These are phyloP conservation scores for Phaeodactylum tricornutum DNA, from an alignment of 108 stramenopile genomes.

Conservation along the genomic window DNA sequence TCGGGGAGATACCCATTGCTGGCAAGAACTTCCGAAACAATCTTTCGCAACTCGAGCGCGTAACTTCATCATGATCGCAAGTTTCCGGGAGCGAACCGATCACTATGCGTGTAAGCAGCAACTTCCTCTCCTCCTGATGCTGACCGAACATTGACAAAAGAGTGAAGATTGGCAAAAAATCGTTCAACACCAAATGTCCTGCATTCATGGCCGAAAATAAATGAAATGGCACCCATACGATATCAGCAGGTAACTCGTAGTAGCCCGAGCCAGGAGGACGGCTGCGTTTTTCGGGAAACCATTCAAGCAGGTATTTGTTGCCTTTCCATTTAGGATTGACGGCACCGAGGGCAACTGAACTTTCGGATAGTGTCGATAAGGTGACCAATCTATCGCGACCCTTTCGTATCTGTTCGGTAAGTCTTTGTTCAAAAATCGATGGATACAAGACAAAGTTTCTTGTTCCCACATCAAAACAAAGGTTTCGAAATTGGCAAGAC, in stretches of 20 bases:
- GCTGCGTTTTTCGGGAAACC: slow-evolving; percentile 24
- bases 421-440: slow-evolving; percentile 11
- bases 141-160: slow-evolving; percentile 27
- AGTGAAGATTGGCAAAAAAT: slow-evolving; percentile 12
- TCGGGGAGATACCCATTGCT: slow-evolving; percentile 22
- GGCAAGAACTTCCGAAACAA: slow-evolving; percentile 30
- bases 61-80: slow-evolving; percentile 15
- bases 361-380: too few relatives aligned
- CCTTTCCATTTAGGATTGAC: slow-evolving; percentile 38
- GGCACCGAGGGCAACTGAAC: slow-evolving; percentile 35
- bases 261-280: too few relatives aligned
- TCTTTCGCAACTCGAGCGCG: slow-evolving; percentile 2
- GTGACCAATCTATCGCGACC: too few relatives aligned
- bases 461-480: neutral
- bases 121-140: too few relatives aligned
- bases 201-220: slow-evolving; percentile 27
- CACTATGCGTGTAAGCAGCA: too few relatives aligned
- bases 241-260: slow-evolving; percentile 18
- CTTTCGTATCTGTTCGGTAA: too few relatives aligned
- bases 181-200: slow-evolving; percentile 12
- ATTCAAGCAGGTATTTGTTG: slow-evolving; percentile 10
- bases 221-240: slow-evolving; percentile 40
- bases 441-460: slow-evolving; percentile 1
- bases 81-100: slow-evolving; percentile 19
- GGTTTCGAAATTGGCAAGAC: slow-evolving; percentile 5